These are phyloP conservation scores for Niveomyces coronatus DNA, from an alignment of 2,329 filamentous ascomycete genomes.

Conservation along the genomic window DNA sequence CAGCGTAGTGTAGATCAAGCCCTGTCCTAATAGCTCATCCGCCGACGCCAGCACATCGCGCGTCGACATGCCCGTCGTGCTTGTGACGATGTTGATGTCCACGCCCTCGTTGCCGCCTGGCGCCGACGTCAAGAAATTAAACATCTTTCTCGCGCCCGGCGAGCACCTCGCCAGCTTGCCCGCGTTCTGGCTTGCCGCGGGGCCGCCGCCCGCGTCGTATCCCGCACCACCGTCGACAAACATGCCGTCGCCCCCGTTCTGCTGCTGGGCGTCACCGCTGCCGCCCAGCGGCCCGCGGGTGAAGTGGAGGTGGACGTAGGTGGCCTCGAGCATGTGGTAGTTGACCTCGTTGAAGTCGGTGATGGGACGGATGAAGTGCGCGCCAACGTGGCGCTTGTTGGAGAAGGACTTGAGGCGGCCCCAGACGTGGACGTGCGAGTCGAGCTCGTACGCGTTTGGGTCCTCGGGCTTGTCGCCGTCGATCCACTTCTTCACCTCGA, in stretches of 20 bases:
- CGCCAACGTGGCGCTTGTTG: conserved; percentile 70
- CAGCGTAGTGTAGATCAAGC: conserved; percentile 79
- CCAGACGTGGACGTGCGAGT: conserved; percentile 76
- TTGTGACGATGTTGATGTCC: conserved; percentile 68
- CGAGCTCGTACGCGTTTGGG: conserved; percentile 49
- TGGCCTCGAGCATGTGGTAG: conserved; percentile 84
- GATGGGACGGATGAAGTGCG: conserved; percentile 71
- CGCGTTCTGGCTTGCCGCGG: conserved; percentile 16
- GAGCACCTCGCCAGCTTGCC: conserved; percentile 39
- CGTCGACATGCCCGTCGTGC: conserved; percentile 51
- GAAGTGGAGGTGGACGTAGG: conserved; percentile 77
- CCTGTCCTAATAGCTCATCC: conserved; percentile 65
- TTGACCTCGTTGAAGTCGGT: conserved; percentile 85
- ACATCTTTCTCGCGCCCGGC: conserved; percentile 57
- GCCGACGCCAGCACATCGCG: conserved; percentile 65
- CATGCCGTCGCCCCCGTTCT: conserved; percentile 27
- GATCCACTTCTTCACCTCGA: conserved; percentile 86
- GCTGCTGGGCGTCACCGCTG: conserved; percentile 23
- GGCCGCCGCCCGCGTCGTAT: conserved; percentile 24
- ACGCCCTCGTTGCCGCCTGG: conserved; percentile 73
- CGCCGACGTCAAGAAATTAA: conserved; percentile 53
- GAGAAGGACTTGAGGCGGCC: conserved; percentile 77
- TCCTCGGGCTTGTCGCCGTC: conserved; percentile 49
- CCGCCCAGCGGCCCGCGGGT: conserved; percentile 53
- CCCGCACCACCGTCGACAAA: conserved; percentile 27